A percentile compares a stretch with the other conserved stretches of the same genome.
These are phyloP conservation scores for Kuraishia floccosa DNA, from an alignment of 805 yeast genomes.

Conservation along the genomic window DNA sequence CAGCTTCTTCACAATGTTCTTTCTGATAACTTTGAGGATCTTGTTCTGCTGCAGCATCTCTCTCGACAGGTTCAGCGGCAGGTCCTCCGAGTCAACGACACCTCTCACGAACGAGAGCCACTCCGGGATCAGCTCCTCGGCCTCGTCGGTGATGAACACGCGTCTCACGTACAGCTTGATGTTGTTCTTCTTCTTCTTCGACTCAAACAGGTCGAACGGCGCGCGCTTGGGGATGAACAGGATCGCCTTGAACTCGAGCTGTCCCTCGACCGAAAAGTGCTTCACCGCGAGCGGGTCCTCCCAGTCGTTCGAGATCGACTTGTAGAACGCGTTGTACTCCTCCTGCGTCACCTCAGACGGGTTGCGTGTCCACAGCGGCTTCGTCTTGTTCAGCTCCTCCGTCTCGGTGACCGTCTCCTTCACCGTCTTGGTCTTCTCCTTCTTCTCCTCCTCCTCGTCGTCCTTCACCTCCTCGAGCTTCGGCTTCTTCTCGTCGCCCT, in stretches of 20 bases:
- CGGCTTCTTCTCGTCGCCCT: constrained; percentile 32
- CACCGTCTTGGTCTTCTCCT: constrained; percentile 75
- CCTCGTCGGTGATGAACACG: constrained; percentile 99
- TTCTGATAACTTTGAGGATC: constrained; percentile 97
- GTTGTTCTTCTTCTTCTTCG: constrained; percentile 98
- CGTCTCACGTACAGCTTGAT: constrained; percentile 98
- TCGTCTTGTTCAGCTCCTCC: constrained; percentile 97
- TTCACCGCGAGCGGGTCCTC: constrained; percentile 99
- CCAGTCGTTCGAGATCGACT: constrained; percentile 99
- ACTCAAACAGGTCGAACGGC: constrained; percentile 96
- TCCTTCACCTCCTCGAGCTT: constrained; percentile 70
- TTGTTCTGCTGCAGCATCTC: constrained; percentile 99
- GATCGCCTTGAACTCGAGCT: constrained; percentile 97
- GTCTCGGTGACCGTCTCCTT: constrained; percentile 91
- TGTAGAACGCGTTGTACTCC: constrained; percentile 98
- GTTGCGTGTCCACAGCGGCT: constrained; percentile 99
- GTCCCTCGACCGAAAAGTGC: constrained; percentile 99
- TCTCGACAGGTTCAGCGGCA: constrained; percentile 99
- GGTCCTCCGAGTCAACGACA: constrained; percentile 99
- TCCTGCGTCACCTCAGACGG: constrained; percentile 97
- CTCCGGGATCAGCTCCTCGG: constrained; percentile 98
- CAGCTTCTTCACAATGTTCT: constrained; percentile 97
- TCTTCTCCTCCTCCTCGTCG: constrained; percentile 60
- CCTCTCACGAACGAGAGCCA: constrained; percentile 97
- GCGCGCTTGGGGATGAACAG: constrained; percentile 98